These are phyloP conservation scores for Tuber indicum DNA, from an alignment of 495 filamentous ascomycete genomes.

Conservation along the genomic window DNA sequence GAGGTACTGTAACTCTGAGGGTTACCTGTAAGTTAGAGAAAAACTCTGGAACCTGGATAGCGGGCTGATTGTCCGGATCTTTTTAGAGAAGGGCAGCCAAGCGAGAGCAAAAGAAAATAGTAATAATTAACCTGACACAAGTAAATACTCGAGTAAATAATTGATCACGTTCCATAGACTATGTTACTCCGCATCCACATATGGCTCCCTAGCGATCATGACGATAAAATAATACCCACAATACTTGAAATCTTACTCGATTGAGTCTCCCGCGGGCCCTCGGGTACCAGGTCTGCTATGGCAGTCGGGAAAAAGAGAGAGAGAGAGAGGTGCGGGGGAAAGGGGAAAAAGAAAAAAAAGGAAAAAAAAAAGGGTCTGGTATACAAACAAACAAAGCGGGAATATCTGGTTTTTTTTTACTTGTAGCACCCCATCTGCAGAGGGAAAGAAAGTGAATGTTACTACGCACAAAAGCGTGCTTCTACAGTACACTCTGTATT, in stretches of 20 bases:
- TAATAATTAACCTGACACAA: neutral
- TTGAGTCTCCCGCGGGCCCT: neutral
- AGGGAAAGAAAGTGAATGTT: neutral
- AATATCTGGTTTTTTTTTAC: constrained; percentile 14
- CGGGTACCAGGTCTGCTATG: neutral
- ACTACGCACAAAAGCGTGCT: neutral
- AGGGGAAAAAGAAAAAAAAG: neutral
- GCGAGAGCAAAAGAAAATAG: neutral
- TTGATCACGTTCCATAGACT: neutral
- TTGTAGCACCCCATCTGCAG: constrained; percentile 22
- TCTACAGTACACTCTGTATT: neutral
- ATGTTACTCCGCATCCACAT: neutral
- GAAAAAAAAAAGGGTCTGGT: constrained; percentile 8
- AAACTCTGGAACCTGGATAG: neutral
- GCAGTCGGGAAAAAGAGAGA: neutral
- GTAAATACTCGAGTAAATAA: neutral
- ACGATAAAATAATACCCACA: neutral
- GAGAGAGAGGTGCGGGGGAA: constrained; percentile 2
- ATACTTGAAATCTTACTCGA: neutral
- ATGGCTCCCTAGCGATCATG: neutral
- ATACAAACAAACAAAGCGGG: constrained; percentile 24
- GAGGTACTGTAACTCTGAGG: neutral
- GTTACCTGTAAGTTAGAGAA: neutral
- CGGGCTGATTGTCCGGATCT: neutral
- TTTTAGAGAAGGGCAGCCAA: neutral